A percentile compares a stretch with the other conserved stretches of the same genome.
Conservation (phyloP, 169 alveolate species). For the Plasmodium inui region DNA sequence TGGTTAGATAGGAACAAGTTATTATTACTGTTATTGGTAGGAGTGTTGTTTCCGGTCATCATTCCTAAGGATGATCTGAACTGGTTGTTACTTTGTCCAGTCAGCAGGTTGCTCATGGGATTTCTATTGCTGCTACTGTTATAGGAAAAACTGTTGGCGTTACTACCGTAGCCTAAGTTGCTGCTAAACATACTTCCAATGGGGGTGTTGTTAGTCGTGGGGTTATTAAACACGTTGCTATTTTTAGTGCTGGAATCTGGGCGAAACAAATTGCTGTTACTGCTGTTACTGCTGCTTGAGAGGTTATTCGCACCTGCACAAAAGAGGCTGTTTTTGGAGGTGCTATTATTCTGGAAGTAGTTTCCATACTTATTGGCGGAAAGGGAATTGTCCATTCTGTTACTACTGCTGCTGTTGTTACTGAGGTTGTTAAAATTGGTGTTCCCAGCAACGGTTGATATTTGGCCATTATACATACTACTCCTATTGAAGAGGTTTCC, state of each 20-base stretch:
- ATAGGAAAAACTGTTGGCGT: background rate
- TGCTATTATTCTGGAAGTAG: background rate
- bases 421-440: background rate
- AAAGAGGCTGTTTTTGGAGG: constrained; percentile 6
- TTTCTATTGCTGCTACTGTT: background rate
- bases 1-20: background rate
- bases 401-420: background rate
- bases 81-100: background rate
- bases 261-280: background rate
- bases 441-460: background rate
- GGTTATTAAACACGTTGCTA: constrained; percentile 17
- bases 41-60: background rate
- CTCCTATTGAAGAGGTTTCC: constrained; percentile 8
- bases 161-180: background rate
- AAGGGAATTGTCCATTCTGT: background rate
- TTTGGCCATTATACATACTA: background rate
- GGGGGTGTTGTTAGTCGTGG: background rate
- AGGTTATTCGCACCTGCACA: background rate
- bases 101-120: background rate
- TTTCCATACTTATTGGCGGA: background rate
- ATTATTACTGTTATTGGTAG: background rate
- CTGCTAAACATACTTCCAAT: background rate
- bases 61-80: background rate
- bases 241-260: background rate
- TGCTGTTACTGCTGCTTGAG: background rate